Percentiles rank a stretch among this genome's conserved stretches.
Conservation (phyloP, 1,284 basidiomycete species). For the Flammula alnicola region DNA sequence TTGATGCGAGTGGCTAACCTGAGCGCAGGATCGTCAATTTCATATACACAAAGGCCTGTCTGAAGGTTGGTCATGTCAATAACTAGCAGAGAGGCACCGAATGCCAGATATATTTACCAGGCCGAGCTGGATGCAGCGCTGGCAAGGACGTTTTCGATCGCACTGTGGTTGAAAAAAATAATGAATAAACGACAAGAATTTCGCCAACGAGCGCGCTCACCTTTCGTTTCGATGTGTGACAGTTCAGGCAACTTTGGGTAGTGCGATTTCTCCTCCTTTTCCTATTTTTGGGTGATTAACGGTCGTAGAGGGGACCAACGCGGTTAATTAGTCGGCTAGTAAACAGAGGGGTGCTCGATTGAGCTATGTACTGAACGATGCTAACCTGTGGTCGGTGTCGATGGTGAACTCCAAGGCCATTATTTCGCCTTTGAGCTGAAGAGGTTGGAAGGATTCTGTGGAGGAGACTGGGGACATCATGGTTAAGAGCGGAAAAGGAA, state of each 20-base stretch:
- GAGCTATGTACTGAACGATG: constrained; percentile 25
- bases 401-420: constrained; percentile 72
- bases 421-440: constrained; percentile 66
- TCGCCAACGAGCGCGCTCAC: constrained; percentile 44
- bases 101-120: constrained; percentile 50
- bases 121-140: constrained; percentile 83
- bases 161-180: constrained; percentile 51
- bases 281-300: constrained; percentile 50
- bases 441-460: constrained; percentile 46
- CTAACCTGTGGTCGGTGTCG: constrained; percentile 66
- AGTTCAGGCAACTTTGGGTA: constrained; percentile 86
- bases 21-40: constrained; percentile 85
- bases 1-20: constrained; percentile 51
- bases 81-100: constrained; percentile 6
- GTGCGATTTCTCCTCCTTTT: constrained; percentile 85
- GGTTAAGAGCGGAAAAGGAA: constrained; percentile 47
- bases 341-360: constrained; percentile 26
- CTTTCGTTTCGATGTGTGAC: constrained; percentile 92
- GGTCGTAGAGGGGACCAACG: constrained; percentile 43
- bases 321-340: constrained; percentile 51
- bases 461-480: constrained; percentile 48
- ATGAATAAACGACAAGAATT: constrained; percentile 1
- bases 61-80: constrained; percentile 34
- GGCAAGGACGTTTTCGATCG: constrained; percentile 84
- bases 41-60: constrained; percentile 92